These are phyloP conservation scores for Diaporthe ampelina DNA, from an alignment of 2,329 filamentous ascomycete species.

Conservation along the genomic window DNA sequence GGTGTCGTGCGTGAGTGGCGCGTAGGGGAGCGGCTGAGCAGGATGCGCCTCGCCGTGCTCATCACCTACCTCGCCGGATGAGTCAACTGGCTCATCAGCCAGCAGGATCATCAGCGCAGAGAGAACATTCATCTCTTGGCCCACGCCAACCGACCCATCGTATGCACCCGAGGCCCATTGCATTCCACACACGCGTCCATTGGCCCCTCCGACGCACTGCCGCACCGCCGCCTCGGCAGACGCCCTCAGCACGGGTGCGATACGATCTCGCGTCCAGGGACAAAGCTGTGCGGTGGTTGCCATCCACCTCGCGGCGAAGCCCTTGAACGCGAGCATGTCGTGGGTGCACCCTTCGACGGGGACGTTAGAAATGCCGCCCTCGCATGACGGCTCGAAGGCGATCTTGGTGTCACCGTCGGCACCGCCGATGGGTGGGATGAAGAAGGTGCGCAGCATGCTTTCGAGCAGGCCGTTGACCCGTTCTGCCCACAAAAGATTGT, in stretches of 20 bases:
- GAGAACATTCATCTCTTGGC: conserved; percentile 61
- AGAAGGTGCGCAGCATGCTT: conserved; percentile 60
- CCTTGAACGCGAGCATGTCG: conserved; percentile 73
- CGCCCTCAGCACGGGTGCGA: conserved; percentile 60
- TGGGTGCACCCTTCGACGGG: conserved; percentile 62
- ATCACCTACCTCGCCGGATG: neutral
- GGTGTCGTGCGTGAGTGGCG: conserved; percentile 60
- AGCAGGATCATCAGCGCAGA: conserved; percentile 59
- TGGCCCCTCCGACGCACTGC: conserved; percentile 62
- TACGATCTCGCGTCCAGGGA: conserved; percentile 59
- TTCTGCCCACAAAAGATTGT: conserved; percentile 62
- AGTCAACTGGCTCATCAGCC: conserved; percentile 41
- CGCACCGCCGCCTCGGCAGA: conserved; percentile 64
- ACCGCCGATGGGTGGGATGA: conserved; percentile 45
- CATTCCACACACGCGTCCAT: conserved; percentile 62
- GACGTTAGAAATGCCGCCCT: conserved; percentile 47
- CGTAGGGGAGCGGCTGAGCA: neutral
- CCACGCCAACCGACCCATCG: conserved; percentile 61
- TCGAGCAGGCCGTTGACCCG: conserved; percentile 63
- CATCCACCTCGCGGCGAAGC: conserved; percentile 67
- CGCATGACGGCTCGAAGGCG: conserved; percentile 71
- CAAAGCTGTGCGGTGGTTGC: conserved; percentile 63
- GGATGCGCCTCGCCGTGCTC: neutral
- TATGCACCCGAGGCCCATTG: conserved; percentile 57
- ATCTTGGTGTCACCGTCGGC: conserved; percentile 47